Base-by-base conservation (phyloP, 1,284 basidiomycete genomes). In the Boletus chippewaensis region DNA sequence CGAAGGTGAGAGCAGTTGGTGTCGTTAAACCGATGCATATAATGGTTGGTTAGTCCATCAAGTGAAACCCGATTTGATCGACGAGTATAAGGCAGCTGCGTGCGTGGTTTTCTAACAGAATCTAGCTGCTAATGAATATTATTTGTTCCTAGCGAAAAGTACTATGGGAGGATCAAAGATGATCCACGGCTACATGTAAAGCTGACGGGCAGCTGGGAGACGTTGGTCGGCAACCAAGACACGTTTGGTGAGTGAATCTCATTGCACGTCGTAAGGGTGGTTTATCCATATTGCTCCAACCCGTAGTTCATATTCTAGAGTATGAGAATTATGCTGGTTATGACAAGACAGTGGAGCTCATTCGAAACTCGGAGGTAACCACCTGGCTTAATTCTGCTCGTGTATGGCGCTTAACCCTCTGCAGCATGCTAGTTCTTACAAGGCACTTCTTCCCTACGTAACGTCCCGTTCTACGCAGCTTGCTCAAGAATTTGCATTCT, bases 401-500 rank as follows among this genome's bases (percentile, higher is more conserved):
- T 36, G 13, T 24, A 47, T 35, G 20, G 40, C 32, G 22, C 46
- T 55, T 16, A 55, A 26, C 43, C 41, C 45, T 26, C 13, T 40
- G 49, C 57, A 89, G 84, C 84, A 91, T 55, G 64, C 72, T 45
- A 71, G 79, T 49, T 74, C 79, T 42, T 83, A 81, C 65, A 71
- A 80, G 58, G 77, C 76, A 18, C 82, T 95, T 71, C 74, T 90
- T 15, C 87, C 90, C 5, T 80, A 80, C 65, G 67, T 95, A 43
- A 75, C 71, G 18, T 83, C 81, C 5, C 81, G 91, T 47, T 78
- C 82, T 42, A 77, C 78, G 20, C 91, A 95, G 61, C 76, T 95
- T 47, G 83, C 84, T 58, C 91, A 93, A 66, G 95, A 97, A 68
- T 97, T 97, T 70, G 90, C 90, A 1, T 95, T 96, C 73, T 84